These are phyloP conservation scores for Termitomyces titanicus DNA, from an alignment of 768 basidiomycete species.

Conservation along the genomic window DNA sequence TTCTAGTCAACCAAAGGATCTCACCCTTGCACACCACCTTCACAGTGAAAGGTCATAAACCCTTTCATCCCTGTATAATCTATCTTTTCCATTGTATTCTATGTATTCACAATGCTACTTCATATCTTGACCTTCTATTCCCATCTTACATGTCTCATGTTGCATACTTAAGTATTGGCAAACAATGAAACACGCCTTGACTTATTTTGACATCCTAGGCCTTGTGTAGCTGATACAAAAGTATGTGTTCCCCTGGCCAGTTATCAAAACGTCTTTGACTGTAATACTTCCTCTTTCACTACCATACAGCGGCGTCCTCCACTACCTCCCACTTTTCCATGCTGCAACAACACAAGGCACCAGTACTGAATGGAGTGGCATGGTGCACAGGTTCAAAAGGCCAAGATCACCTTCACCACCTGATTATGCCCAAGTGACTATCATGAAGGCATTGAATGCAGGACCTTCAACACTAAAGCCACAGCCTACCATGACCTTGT, in stretches of 20 bases:
- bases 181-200: background rate
- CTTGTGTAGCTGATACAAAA: background rate
- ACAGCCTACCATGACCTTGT: background rate
- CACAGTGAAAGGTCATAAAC: constrained; percentile 18
- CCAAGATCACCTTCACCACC: background rate
- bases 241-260: background rate
- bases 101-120: constrained; percentile 9
- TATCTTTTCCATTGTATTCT: constrained; percentile 5
- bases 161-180: background rate
- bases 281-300: constrained; percentile 10
- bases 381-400: constrained; percentile 2
- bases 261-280: constrained; percentile 11
- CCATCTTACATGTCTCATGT: background rate
- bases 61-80: constrained; percentile 1
- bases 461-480: background rate
- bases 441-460: background rate
- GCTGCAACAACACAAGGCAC: constrained; percentile 25
- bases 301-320: constrained; percentile 34
- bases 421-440: background rate
- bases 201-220: background rate
- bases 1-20: constrained; percentile 18
- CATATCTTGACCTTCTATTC: background rate
- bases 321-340: constrained; percentile 28
- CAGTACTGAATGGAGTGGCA: constrained; percentile 18
- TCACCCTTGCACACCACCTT: constrained; percentile 19